Evolutionary conservation across 805 yeast species (phyloP).

Genomic region (Monosporozyma yasuniensis): DNA sequence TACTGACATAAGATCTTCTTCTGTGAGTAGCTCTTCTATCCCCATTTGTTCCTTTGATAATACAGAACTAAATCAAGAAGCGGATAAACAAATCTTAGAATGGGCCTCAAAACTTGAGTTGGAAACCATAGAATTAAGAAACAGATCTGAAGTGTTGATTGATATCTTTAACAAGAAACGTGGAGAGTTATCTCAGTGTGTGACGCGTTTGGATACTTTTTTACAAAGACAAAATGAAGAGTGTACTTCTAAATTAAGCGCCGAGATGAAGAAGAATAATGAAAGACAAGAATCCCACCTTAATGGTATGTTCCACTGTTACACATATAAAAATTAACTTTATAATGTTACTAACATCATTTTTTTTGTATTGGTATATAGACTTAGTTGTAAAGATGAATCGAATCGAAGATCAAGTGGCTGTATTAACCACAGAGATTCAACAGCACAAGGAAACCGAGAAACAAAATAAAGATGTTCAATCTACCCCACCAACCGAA

Average conservation of each 20-base stretch:
- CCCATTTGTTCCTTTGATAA: slow-evolving; percentile 1
- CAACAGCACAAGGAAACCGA: not conserved
- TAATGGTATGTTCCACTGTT: not conserved
- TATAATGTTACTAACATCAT: not conserved
- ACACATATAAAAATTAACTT: not conserved
- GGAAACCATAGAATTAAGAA: slow-evolving; percentile 38
- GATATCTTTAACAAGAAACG: slow-evolving; percentile 13
- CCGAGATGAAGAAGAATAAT: not conserved
- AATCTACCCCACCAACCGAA: not conserved
- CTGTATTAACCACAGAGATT: not conserved
- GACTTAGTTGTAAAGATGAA: not conserved
- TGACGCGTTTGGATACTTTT: not conserved
- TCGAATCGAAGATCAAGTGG: not conserved
- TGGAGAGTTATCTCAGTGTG: slow-evolving; percentile 3
- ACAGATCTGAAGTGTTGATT: slow-evolving; percentile 19
- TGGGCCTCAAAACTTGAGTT: slow-evolving; percentile 47
- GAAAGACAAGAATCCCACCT: not conserved
- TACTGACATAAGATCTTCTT: not conserved
- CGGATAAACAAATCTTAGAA: slow-evolving; percentile 31
- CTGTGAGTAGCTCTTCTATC: not conserved
- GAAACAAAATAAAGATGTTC: not conserved
- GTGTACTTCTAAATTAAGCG: not conserved
- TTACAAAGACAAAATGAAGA: not conserved
- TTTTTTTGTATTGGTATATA: not conserved
- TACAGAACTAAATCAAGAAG: slow-evolving; percentile 12